Base-by-base conservation (phyloP, 768 basidiomycete genomes). In the Suillus subaureus region DNA sequence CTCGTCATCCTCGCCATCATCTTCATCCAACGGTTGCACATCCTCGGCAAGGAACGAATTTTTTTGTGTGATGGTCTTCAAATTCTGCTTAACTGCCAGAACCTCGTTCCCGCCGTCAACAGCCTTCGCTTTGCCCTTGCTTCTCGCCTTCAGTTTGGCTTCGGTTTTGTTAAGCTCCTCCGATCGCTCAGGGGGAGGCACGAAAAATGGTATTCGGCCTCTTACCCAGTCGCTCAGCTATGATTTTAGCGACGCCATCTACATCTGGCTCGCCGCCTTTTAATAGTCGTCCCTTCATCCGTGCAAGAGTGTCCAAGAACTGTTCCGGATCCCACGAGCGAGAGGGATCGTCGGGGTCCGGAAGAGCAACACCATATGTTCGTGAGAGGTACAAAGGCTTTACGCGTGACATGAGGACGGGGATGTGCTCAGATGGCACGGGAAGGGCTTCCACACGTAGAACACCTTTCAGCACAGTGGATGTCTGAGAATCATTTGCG, bases 141-240 rank as follows among this genome's bases (percentile, higher is more conserved):
- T 85, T 73, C 87, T 87, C 23, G 66, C 75, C 61, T 81, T 81
- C n/a, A 63, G 72, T 54, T 75, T 80, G 51, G 77, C 77, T 79
- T 90, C 91, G 15, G 79, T 80, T 71, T 80, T 81, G 72, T 92
- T 91, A 64, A 91, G 78, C 70, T 87, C 89, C 68, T 89, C 88
- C 11, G 91, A 74, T 64, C 92, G 81, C 75, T 94, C 94, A 63
- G 97, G 97, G 16, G 97, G 97, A 15, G 91, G 75, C 43, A 95
- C 96, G 73, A 98, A 99, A 83, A 89, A 99, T 23, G 97, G 97
- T 73, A 99, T 97, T 70, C 94, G 91, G 9, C 97, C 97, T 55
- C 97, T 83, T 65, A 98, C 95, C 97, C 97, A 98, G 76, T 98
- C 97, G 75, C 90, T 93, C 72, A 99, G 79, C n/a, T 56, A 99